Evolutionary conservation across 2,329 filamentous ascomycete genomes (phyloP).

Genomic region (Zelopaecilomyces penicillatus): DNA sequence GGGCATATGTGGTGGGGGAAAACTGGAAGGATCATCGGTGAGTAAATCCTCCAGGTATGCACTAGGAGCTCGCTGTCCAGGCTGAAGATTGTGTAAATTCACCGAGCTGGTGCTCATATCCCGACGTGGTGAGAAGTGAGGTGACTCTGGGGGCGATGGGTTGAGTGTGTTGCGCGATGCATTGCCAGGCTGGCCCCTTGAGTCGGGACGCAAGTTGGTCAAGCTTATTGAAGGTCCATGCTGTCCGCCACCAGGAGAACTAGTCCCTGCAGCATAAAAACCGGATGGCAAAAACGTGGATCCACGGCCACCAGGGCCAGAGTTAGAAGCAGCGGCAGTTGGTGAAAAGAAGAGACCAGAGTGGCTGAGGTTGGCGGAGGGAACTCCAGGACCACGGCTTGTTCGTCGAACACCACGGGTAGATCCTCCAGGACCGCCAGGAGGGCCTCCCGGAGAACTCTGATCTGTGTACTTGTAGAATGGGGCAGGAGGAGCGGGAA

Average conservation of each 20-base stretch:
- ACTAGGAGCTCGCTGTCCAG: constrained; percentile 69
- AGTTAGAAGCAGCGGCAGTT: constrained; percentile 62
- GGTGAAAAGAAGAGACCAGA: constrained; percentile 91
- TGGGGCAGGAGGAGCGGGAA: constrained; percentile 47
- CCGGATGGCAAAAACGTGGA: constrained; percentile 83
- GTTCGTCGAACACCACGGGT: constrained; percentile 42
- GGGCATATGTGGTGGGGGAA: constrained; percentile 37
- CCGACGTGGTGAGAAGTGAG: constrained; percentile 40
- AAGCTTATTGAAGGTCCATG: constrained; percentile 50
- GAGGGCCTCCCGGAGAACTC: constrained; percentile 41
- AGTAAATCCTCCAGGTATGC: constrained; percentile 87
- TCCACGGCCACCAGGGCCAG: constrained; percentile 50
- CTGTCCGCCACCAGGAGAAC: constrained; percentile 36
- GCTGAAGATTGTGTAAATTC: constrained; percentile 47
- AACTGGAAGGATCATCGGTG: constrained; percentile 56
- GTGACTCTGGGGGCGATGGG: constrained; percentile 58
- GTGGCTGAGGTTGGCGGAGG: constrained; percentile 50
- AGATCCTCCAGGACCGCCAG: constrained; percentile 23
- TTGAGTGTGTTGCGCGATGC: constrained; percentile 35
- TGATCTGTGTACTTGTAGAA: constrained; percentile 59
- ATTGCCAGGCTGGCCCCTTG: constrained; percentile 38
- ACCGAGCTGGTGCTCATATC: constrained; percentile 57
- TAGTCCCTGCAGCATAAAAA: constrained; percentile 71
- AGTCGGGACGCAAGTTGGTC: constrained; percentile 53
- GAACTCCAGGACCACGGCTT: constrained; percentile 38